These are phyloP conservation scores for Thelephora ganbajun DNA, from an alignment of 768 basidiomycete species.

Conservation along the genomic window DNA sequence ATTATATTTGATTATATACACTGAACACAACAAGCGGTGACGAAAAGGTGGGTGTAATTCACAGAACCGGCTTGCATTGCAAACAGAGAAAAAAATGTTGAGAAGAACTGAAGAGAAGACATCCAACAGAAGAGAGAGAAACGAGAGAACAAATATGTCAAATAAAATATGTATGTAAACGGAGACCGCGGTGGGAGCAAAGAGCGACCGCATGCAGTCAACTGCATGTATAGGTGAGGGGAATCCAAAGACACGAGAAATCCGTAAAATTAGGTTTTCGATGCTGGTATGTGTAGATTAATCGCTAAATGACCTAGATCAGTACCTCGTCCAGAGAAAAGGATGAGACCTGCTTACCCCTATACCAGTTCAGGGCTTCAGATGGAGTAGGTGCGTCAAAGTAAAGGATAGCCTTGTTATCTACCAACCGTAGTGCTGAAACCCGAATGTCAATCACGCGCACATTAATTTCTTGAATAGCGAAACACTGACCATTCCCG, in stretches of 20 bases:
- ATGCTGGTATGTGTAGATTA: slow-evolving; percentile 77
- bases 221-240: no score
- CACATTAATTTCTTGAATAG: not conserved
- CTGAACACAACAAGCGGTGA: no score
- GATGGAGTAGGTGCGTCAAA: slow-evolving; percentile 77
- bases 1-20: no score
- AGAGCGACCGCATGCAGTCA: no score
- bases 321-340: slow-evolving; percentile 1
- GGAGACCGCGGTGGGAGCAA: no score
- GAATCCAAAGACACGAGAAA: slow-evolving; percentile 6
- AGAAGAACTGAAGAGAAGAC: no score
- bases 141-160: no score
- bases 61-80: no score
- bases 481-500: slow-evolving; percentile 48
- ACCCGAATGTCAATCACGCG: not conserved
- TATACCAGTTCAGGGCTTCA: slow-evolving; percentile 81
- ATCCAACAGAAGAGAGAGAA: no score
- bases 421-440: slow-evolving; percentile 72
- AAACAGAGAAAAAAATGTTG: no score
- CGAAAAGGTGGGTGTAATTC: no score
- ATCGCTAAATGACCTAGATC: slow-evolving; percentile 38
- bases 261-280: slow-evolving; percentile 41
- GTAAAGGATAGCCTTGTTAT: slow-evolving; percentile 85
- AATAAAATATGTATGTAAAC: no score
- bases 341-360: slow-evolving; percentile 39